These are phyloP conservation scores for Fusarium fujikuroi DNA, from an alignment of 2,329 filamentous ascomycete genomes.

Conservation along the genomic window DNA sequence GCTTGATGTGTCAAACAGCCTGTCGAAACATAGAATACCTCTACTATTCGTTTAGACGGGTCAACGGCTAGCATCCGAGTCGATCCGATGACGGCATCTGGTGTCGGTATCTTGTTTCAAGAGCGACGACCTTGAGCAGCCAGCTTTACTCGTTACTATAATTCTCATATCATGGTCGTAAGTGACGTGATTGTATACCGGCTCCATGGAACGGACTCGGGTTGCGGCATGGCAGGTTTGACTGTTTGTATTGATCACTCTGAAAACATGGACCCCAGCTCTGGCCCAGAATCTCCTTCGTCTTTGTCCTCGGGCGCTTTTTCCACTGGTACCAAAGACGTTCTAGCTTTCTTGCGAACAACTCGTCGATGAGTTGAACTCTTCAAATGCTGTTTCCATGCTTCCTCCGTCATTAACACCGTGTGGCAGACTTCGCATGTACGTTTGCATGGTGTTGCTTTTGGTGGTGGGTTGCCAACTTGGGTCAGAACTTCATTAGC, in stretches of 20 bases:
- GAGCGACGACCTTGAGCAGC: background rate
- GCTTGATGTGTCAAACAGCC: background rate
- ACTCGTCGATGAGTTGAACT: conserved; percentile 50
- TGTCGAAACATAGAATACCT: background rate
- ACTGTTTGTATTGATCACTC: conserved; percentile 21
- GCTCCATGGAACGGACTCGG: background rate
- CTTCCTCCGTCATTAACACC: conserved; percentile 66
- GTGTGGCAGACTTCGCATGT: conserved; percentile 80
- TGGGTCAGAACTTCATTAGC: conserved; percentile 67
- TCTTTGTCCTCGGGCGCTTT: conserved; percentile 14
- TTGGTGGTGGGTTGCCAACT: conserved; percentile 55
- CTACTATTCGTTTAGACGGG: background rate
- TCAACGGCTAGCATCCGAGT: background rate
- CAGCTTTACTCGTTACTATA: background rate
- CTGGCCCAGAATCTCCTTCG: conserved; percentile 41
- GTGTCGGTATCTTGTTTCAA: background rate
- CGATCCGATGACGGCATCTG: background rate
- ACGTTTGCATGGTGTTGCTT: conserved; percentile 65
- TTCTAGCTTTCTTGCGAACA: conserved; percentile 51
- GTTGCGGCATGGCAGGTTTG: background rate
- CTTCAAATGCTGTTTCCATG: conserved; percentile 54
- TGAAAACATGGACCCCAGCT: conserved; percentile 45
- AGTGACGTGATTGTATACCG: background rate
- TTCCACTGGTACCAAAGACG: conserved; percentile 50
- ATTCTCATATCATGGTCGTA: background rate